Evolutionary conservation across 805 yeast genomes (phyloP).

Genomic region (Yarrowia yakushimensis): DNA sequence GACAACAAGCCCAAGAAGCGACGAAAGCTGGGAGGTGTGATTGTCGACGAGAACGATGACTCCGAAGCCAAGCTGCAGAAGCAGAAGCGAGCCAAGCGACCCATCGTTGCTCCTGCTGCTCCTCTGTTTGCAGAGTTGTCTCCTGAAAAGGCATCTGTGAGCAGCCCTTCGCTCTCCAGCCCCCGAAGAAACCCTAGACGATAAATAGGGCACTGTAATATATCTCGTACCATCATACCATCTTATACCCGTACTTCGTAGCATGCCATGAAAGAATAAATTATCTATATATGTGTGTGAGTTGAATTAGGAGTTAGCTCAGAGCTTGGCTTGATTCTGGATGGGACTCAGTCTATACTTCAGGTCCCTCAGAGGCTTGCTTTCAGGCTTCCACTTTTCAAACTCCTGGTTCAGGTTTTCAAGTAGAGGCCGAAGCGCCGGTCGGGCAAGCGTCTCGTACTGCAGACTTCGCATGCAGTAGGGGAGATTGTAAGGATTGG

Average conservation of each 20-base stretch:
- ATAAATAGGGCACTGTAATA: background rate
- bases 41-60: slow-evolving; percentile 13
- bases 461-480: slow-evolving; percentile 88
- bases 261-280: background rate
- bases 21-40: slow-evolving; percentile 9
- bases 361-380: slow-evolving; percentile 75
- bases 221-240: background rate
- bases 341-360: slow-evolving; percentile 71
- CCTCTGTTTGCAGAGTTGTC: slow-evolving; percentile 6
- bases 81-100: slow-evolving; percentile 5
- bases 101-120: background rate
- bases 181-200: slow-evolving; percentile 17
- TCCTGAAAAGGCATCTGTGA: background rate
- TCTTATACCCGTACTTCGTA: background rate
- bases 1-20: slow-evolving; percentile 22
- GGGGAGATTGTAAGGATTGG: slow-evolving; percentile 82
- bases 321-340: slow-evolving; percentile 29
- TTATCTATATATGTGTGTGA: slow-evolving; percentile 1
- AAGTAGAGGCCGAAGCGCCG: slow-evolving; percentile 51
- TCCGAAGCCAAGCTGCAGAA: background rate
- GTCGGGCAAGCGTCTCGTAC: slow-evolving; percentile 51
- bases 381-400: slow-evolving; percentile 83
- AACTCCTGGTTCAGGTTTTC: slow-evolving; percentile 62
- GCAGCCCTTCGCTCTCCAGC: background rate
- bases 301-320: background rate